These are phyloP conservation scores for Phytophthora agathidicida DNA, from an alignment of 352 stramenopile genomes.

Conservation along the genomic window DNA sequence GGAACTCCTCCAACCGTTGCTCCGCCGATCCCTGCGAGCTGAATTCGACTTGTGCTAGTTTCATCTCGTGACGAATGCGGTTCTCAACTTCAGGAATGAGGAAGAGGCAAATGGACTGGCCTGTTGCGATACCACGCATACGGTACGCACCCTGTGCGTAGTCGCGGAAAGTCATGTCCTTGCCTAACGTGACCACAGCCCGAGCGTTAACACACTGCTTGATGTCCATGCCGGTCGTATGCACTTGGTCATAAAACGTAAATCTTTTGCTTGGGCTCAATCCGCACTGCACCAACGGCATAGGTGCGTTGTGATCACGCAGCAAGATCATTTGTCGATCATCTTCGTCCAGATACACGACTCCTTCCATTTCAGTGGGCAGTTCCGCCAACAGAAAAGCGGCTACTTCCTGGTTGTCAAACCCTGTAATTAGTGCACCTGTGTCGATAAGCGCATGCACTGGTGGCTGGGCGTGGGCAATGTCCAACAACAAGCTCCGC, in stretches of 20 bases:
- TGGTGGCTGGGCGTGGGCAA: constrained; percentile 67
- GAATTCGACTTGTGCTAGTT: constrained; percentile 41
- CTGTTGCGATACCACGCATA: constrained; percentile 91
- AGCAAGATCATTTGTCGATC: constrained; percentile 94
- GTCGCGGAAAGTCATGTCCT: constrained; percentile 97
- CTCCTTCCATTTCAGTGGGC: constrained; percentile 83
- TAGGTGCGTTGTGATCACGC: constrained; percentile 94
- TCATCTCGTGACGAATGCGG: constrained; percentile 82
- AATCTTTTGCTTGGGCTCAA: constrained; percentile 87
- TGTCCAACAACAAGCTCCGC: constrained; percentile 77
- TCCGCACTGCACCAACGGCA: constrained; percentile 92
- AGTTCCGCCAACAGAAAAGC: constrained; percentile 80
- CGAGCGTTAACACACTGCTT: constrained; percentile 90
- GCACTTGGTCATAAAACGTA: constrained; percentile 95
- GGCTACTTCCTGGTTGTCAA: constrained; percentile 91
- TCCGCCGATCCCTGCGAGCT: constrained; percentile 25
- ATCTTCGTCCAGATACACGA: constrained; percentile 91
- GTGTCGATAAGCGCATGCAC: constrained; percentile 93
- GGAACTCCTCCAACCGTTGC: constrained; percentile 60
- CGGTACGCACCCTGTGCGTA: constrained; percentile 93
- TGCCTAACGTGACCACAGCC: constrained; percentile 91
- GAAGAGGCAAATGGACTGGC: constrained; percentile 93
- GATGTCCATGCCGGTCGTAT: constrained; percentile 95
- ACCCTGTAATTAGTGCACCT: constrained; percentile 91
- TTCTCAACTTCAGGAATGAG: constrained; percentile 94